Conservation (phyloP, 1,284 basidiomycete genomes). For the Pyrrhoderma noxium region DNA sequence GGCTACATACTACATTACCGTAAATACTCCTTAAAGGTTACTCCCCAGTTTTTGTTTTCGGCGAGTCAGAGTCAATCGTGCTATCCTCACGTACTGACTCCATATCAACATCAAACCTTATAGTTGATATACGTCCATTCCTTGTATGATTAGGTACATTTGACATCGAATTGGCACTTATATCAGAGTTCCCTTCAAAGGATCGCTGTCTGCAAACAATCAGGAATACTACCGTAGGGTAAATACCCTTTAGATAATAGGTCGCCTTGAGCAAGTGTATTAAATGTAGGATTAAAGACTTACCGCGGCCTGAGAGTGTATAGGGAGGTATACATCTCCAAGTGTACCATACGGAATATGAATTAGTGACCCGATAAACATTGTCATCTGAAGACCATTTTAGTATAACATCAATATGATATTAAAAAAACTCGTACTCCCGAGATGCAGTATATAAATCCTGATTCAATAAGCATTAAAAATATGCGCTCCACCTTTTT, state of each 20-base stretch:
- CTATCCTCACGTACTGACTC: too few species aligned
- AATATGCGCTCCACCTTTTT: slow-evolving; percentile 6
- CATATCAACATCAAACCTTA: too few species aligned
- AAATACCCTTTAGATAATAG: neutral
- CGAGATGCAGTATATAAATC: slow-evolving; percentile 1
- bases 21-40: too few species aligned
- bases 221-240: neutral
- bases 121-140: too few species aligned
- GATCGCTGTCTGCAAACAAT: slow-evolving; percentile 1
- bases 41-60: too few species aligned
- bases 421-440: neutral
- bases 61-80: too few species aligned
- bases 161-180: too few species aligned
- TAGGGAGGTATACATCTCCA: slow-evolving; percentile 1
- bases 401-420: neutral
- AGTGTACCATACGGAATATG: slow-evolving; percentile 2
- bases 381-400: neutral
- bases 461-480: neutral
- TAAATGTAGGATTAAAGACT: neutral
- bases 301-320: slow-evolving; percentile 4
- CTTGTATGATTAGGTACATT: too few species aligned
- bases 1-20: too few species aligned
- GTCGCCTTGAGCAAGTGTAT: neutral
- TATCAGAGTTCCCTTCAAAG: neutral
- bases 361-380: neutral